phyloP scores from a whole-genome alignment of 2,329 filamentous ascomycete genomes.

The Fonsecaea nubica region DNA sequence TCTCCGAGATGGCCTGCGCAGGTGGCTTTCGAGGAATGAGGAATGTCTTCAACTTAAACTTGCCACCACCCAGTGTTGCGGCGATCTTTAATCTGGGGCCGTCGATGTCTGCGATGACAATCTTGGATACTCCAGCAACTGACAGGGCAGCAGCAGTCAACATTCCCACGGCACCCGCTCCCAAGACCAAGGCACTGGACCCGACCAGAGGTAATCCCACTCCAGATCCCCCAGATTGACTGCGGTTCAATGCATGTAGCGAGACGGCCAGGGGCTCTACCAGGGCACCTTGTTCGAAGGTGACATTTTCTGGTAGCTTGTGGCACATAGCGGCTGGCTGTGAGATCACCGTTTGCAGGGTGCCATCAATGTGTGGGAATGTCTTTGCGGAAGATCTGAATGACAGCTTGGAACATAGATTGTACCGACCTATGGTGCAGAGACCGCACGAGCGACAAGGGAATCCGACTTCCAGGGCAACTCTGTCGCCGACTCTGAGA shows the following conservation, averaged over 20 bases:
- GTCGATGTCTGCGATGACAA: slow-evolving; percentile 68
- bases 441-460: slow-evolving; percentile 72
- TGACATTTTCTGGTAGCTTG: slow-evolving; percentile 60
- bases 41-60: slow-evolving; percentile 45
- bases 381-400: slow-evolving; percentile 66
- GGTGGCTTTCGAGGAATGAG: slow-evolving; percentile 46
- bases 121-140: slow-evolving; percentile 59
- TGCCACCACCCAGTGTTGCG: slow-evolving; percentile 45
- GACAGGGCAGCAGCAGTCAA: slow-evolving; percentile 65
- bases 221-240: slow-evolving; percentile 50
- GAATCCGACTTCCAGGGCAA: slow-evolving; percentile 90
- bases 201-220: slow-evolving; percentile 45
- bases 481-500: slow-evolving; percentile 72
- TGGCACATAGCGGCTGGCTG: slow-evolving; percentile 68
- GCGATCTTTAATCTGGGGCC: slow-evolving; percentile 63
- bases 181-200: slow-evolving; percentile 63
- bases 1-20: slow-evolving; percentile 50
- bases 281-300: slow-evolving; percentile 63
- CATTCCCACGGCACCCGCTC: slow-evolving; percentile 67
- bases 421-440: slow-evolving; percentile 65
- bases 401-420: slow-evolving; percentile 65
- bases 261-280: slow-evolving; percentile 67
- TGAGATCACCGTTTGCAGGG: slow-evolving; percentile 66
- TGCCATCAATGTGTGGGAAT: slow-evolving; percentile 69
- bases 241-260: slow-evolving; percentile 64